These are phyloP conservation scores for Narthecium ossifragum DNA, from an alignment of 106 monocot species.

Conservation along the genomic window DNA sequence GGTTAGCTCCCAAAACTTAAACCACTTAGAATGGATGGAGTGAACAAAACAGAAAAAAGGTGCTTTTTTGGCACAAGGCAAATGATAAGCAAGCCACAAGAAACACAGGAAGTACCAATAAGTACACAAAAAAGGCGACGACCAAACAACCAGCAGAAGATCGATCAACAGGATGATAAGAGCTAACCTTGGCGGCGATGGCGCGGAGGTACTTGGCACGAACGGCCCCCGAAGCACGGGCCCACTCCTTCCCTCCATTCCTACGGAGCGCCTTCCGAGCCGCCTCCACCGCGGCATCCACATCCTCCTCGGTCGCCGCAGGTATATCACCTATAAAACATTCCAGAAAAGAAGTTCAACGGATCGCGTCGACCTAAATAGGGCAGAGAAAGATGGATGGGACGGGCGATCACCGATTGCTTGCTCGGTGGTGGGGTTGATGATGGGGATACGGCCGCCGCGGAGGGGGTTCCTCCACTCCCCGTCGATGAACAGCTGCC, in stretches of 20 bases:
- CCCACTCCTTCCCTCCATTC: constrained; percentile 88
- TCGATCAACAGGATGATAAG: too few species aligned
- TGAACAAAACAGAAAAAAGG: background rate
- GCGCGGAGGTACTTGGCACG: constrained; percentile 93
- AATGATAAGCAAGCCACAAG: background rate
- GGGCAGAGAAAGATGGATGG: background rate
- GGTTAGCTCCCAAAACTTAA: too few species aligned
- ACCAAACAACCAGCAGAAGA: background rate
- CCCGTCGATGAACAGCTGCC: constrained; percentile 72
- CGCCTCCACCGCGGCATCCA: constrained; percentile 82
- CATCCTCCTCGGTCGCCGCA: constrained; percentile 87
- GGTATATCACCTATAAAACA: constrained; percentile 69
- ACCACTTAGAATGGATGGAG: background rate
- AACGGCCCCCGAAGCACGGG: constrained; percentile 68
- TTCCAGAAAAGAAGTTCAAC: background rate
- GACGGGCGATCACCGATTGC: constrained; percentile 43
- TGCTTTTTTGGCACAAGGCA: background rate
- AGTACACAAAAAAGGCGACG: background rate
- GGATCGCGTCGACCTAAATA: background rate
- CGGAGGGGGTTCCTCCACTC: constrained; percentile 49
- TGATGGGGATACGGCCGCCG: constrained; percentile 50
- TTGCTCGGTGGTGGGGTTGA: constrained; percentile 77
- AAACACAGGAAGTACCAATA: background rate
- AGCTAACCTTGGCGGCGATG: constrained; percentile 90
- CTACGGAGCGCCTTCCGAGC: constrained; percentile 69